Conservation (phyloP, 805 yeast genomes). For the Scheffersomyces stipitis region DNA sequence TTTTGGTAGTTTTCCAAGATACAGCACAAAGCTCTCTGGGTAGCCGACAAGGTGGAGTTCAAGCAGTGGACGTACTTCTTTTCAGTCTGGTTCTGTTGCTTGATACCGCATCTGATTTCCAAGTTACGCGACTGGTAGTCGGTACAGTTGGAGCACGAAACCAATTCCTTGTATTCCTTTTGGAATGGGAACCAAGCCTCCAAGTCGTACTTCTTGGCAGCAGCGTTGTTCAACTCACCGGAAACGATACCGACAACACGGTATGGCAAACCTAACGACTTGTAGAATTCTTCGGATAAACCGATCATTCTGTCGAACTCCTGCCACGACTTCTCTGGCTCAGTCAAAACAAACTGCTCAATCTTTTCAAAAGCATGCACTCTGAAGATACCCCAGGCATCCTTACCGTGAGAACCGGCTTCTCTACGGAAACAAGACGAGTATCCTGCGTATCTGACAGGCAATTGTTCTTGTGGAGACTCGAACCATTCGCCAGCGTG, state of each 20-base stretch:
- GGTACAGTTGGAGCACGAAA: conserved; percentile 98
- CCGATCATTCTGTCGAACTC: conserved; percentile 96
- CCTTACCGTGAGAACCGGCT: conserved; percentile 99
- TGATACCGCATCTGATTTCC: conserved; percentile 98
- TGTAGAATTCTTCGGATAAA: conserved; percentile 87
- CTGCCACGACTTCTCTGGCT: conserved; percentile 97
- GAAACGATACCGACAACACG: conserved; percentile 97
- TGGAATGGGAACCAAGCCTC: conserved; percentile 99
- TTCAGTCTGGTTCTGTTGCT: conserved; percentile 90
- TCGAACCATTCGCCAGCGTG: conserved; percentile 99
- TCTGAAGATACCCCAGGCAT: conserved; percentile 99
- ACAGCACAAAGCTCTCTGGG: conserved; percentile 98
- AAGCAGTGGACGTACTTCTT: conserved; percentile 98
- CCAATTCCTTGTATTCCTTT: conserved; percentile 96
- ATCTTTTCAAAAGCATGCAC: conserved; percentile 98
- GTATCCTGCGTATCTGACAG: conserved; percentile 95
- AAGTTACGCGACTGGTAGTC: conserved; percentile 98
- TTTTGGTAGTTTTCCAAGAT: conserved; percentile 96
- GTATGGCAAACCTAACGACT: conserved; percentile 89
- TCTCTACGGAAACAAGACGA: conserved; percentile 99
- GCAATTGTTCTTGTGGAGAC: conserved; percentile 94
- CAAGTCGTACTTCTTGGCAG: conserved; percentile 97
- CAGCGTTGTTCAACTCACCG: conserved; percentile 98
- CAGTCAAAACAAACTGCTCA: conserved; percentile 93
- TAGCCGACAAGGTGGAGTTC: conserved; percentile 95